Evolutionary conservation across 306 rosid genomes (phyloP).

Genomic region (Mimosa bimucronata): DNA sequence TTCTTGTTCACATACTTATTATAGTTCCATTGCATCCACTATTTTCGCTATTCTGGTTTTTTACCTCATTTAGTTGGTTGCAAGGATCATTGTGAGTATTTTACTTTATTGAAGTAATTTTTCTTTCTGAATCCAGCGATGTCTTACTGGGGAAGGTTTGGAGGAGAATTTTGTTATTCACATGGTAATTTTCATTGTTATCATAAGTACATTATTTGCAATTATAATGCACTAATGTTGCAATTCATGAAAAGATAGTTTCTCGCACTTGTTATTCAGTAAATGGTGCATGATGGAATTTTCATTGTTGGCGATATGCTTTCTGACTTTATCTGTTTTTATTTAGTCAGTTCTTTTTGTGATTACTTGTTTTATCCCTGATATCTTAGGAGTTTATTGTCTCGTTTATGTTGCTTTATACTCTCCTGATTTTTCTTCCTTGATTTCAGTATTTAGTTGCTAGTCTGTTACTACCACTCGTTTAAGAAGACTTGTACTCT

Average conservation of each 20-base stretch:
- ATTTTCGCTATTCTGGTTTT: conserved; percentile 25
- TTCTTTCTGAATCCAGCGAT: conserved; percentile 69
- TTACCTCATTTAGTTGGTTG: conserved; percentile 21
- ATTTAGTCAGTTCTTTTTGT: too few species aligned
- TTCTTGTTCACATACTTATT: conserved; percentile 8
- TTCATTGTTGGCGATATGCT: neutral
- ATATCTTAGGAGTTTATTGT: neutral
- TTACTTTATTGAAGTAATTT: conserved; percentile 19
- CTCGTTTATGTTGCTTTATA: neutral
- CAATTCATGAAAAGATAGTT: conserved; percentile 25
- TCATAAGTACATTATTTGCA: conserved; percentile 20
- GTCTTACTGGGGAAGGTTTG: conserved; percentile 85
- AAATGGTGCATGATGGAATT: conserved; percentile 19
- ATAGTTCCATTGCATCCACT: neutral
- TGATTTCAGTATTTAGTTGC: neutral
- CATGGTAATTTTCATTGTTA: conserved; percentile 53
- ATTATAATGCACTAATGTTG: conserved; percentile 11
- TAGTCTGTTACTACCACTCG: neutral
- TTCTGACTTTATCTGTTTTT: neutral
- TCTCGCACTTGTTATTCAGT: neutral
- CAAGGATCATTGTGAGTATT: neutral
- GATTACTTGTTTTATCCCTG: neutral
- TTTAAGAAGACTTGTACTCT: neutral
- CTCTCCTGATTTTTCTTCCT: neutral
- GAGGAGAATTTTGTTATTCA: conserved; percentile 90